These are phyloP conservation scores for Vitis vinifera DNA, from an alignment of 164 flowering plant species.

Conservation along the genomic window DNA sequence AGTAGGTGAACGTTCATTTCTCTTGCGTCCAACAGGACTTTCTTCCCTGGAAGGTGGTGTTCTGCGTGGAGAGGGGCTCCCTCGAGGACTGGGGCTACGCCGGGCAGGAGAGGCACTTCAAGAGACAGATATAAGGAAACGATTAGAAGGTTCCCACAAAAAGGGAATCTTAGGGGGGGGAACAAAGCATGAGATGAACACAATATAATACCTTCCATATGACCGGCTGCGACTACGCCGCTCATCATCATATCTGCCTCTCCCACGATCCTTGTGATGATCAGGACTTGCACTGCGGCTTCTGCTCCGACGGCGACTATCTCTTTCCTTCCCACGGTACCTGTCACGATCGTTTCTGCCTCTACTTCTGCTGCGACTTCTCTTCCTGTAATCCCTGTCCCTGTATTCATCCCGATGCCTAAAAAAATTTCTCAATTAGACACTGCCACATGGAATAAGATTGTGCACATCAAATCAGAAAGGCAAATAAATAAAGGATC, in stretches of 20 bases:
- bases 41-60: slow-evolving; percentile 36
- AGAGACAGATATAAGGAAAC: background rate
- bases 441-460: background rate
- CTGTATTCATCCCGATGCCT: slow-evolving; percentile 48
- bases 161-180: background rate
- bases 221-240: slow-evolving; percentile 68
- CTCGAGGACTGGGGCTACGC: slow-evolving; percentile 53
- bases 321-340: slow-evolving; percentile 64
- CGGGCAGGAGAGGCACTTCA: slow-evolving; percentile 51
- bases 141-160: too few species aligned
- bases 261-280: slow-evolving; percentile 51
- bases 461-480: background rate
- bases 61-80: slow-evolving; percentile 53
- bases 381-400: slow-evolving; percentile 48
- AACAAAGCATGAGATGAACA: background rate
- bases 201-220: background rate
- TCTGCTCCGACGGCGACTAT: slow-evolving; percentile 62
- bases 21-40: slow-evolving; percentile 47
- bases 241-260: slow-evolving; percentile 64
- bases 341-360: slow-evolving; percentile 76
- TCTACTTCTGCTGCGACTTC: slow-evolving; percentile 82
- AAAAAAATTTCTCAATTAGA: background rate
- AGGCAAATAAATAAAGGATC: background rate
- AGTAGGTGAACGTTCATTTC: slow-evolving; percentile 42
- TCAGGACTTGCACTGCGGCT: slow-evolving; percentile 82